These are phyloP conservation scores for Phytopythium mirpurense DNA, from an alignment of 352 stramenopile species.

Conservation along the genomic window DNA sequence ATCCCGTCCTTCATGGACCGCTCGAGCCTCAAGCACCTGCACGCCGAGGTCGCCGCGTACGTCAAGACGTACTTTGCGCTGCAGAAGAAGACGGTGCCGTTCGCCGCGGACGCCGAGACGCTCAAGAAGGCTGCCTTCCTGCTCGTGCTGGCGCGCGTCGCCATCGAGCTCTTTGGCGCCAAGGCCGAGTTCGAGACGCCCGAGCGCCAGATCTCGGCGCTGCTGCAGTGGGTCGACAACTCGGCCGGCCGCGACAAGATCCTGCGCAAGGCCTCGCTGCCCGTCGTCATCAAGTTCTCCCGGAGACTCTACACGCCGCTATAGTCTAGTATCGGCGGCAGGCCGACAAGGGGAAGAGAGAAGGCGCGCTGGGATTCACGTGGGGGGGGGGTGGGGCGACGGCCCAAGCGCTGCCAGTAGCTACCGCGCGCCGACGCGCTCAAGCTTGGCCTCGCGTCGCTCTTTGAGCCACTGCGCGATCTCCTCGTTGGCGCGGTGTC, in stretches of 20 bases:
- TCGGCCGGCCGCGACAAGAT: slow-evolving; percentile 64
- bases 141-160: slow-evolving; percentile 58
- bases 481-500: slow-evolving; percentile 55
- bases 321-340: too few relatives aligned
- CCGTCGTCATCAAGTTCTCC: slow-evolving; percentile 71
- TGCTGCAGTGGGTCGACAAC: slow-evolving; percentile 80
- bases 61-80: slow-evolving; percentile 60
- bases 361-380: too few relatives aligned
- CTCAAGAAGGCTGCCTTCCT: slow-evolving; percentile 70
- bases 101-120: slow-evolving; percentile 49
- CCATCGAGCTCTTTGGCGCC: slow-evolving; percentile 57
- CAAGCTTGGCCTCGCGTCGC: slow-evolving; percentile 6
- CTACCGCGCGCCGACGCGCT: not conserved
- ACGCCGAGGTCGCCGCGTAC: slow-evolving; percentile 47
- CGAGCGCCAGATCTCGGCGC: slow-evolving; percentile 55
- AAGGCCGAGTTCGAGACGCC: slow-evolving; percentile 70
- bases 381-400: too few relatives aligned
- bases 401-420: too few relatives aligned
- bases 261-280: slow-evolving; percentile 52
- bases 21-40: slow-evolving; percentile 63
- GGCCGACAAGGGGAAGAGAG: too few relatives aligned
- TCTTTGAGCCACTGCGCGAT: slow-evolving; percentile 52
- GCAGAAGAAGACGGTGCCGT: slow-evolving; percentile 50
- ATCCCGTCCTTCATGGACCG: slow-evolving; percentile 79
- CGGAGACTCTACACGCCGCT: slow-evolving; percentile 53